These are phyloP conservation scores for Cladosporium sp. DNA, from an alignment of 2,329 filamentous ascomycete species.

Conservation along the genomic window DNA sequence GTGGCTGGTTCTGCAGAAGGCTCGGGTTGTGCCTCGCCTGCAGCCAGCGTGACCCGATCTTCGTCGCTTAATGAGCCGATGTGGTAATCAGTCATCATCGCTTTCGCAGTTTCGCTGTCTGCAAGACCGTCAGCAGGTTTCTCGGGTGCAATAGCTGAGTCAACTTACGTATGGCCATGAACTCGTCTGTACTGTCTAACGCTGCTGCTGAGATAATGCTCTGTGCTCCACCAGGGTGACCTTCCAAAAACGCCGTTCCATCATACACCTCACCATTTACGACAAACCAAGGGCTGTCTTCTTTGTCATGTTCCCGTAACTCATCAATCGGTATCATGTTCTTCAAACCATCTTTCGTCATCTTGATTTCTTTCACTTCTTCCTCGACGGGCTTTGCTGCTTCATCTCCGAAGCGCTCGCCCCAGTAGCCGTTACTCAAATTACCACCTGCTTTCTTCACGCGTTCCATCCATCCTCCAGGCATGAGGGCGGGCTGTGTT, in stretches of 20 bases:
- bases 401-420: conserved; percentile 61
- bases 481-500: conserved; percentile 70
- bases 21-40: conserved; percentile 40
- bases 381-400: conserved; percentile 42
- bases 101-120: conserved; percentile 90
- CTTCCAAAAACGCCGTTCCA: conserved; percentile 73
- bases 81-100: conserved; percentile 83
- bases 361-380: conserved; percentile 62
- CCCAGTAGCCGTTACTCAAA: conserved; percentile 78
- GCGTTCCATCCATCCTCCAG: conserved; percentile 89
- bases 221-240: conserved; percentile 79
- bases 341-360: conserved; percentile 67
- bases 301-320: conserved; percentile 62
- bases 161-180: conserved; percentile 79
- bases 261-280: conserved; percentile 86
- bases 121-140: neutral
- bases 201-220: conserved; percentile 82
- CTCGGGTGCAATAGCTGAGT: neutral
- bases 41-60: conserved; percentile 51
- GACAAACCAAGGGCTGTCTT: conserved; percentile 76
- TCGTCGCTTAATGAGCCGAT: conserved; percentile 69
- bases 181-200: conserved; percentile 79
- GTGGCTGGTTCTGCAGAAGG: conserved; percentile 45
- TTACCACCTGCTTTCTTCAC: conserved; percentile 80
- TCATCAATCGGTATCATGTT: conserved; percentile 66